A percentile compares a stretch with the other conserved stretches of the same genome.
These are phyloP conservation scores for Neurospora sp. DNA, from an alignment of 495 filamentous ascomycete genomes.

Conservation along the genomic window DNA sequence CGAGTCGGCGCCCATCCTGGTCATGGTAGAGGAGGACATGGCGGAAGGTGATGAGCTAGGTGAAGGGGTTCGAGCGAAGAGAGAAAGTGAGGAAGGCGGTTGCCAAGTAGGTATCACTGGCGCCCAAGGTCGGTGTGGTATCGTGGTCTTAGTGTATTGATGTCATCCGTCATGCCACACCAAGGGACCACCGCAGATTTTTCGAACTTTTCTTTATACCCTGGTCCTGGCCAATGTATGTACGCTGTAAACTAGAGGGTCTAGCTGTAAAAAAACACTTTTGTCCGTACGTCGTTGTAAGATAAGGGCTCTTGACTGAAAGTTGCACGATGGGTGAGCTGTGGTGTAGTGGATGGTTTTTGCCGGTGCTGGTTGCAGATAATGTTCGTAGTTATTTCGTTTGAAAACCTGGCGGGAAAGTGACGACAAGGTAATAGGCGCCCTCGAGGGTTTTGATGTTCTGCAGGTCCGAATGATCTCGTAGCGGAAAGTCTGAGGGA, in stretches of 20 bases:
- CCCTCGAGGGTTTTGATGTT: background rate
- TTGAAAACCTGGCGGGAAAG: background rate
- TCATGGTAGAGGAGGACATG: slow-evolving; percentile 19
- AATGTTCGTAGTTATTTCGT: background rate
- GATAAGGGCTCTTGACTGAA: background rate
- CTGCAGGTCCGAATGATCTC: background rate
- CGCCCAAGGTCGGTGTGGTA: background rate
- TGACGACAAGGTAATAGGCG: background rate
- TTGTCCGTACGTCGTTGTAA: background rate
- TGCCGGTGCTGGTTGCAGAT: background rate
- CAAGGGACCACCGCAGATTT: background rate
- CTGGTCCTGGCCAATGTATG: background rate
- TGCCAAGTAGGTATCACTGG: background rate
- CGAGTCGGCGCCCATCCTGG: slow-evolving; percentile 20
- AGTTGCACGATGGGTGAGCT: background rate
- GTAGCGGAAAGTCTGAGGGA: background rate
- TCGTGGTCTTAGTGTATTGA: slow-evolving; percentile 3
- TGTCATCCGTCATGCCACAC: slow-evolving; percentile 10
- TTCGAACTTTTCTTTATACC: background rate
- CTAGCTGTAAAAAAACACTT: background rate
- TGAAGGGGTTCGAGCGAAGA: background rate
- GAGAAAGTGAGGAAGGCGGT: background rate
- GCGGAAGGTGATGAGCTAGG: background rate
- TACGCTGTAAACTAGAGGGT: background rate
- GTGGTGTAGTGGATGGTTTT: background rate